Conservation (phyloP, 2,329 filamentous ascomycete genomes). For the Talaromyces marneffei region DNA sequence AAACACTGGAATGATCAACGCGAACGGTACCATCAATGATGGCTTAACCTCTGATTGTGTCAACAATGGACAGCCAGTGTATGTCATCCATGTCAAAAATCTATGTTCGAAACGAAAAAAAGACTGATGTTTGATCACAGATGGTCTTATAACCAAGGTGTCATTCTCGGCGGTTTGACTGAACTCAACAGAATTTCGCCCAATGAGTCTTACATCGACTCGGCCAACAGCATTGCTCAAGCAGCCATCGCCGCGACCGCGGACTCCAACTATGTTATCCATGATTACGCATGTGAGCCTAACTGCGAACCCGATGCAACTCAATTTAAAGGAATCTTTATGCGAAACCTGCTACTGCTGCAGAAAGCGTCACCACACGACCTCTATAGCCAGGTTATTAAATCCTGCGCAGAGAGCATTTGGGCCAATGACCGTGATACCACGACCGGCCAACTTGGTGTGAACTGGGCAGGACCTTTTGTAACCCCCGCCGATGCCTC, state of each 20-base stretch:
- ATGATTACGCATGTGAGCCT: constrained; percentile 49
- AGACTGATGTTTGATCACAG: constrained; percentile 17
- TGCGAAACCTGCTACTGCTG: constrained; percentile 58
- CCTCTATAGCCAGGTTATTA: constrained; percentile 51
- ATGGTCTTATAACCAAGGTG: constrained; percentile 58
- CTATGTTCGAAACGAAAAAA: background rate
- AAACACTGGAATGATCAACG: constrained; percentile 44
- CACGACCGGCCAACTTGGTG: constrained; percentile 48
- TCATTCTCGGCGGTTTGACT: constrained; percentile 53
- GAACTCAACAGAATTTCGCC: constrained; percentile 46
- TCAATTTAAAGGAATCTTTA: constrained; percentile 69
- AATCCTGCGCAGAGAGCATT: constrained; percentile 58
- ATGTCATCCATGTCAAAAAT: constrained; percentile 4
- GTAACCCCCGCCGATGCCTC: constrained; percentile 47
- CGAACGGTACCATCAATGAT: constrained; percentile 49
- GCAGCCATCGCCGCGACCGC: constrained; percentile 47
- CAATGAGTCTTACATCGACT: constrained; percentile 38
- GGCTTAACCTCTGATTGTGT: constrained; percentile 48
- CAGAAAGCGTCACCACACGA: constrained; percentile 47
- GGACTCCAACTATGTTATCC: constrained; percentile 45
- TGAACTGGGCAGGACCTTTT: constrained; percentile 62
- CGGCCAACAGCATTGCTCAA: constrained; percentile 47
- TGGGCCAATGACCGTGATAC: constrained; percentile 55
- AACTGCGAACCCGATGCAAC: constrained; percentile 47
- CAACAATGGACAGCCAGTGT: constrained; percentile 39